Evolutionary conservation across 768 basidiomycete genomes (phyloP).

Genomic region (Artomyces pyxidatus): DNA sequence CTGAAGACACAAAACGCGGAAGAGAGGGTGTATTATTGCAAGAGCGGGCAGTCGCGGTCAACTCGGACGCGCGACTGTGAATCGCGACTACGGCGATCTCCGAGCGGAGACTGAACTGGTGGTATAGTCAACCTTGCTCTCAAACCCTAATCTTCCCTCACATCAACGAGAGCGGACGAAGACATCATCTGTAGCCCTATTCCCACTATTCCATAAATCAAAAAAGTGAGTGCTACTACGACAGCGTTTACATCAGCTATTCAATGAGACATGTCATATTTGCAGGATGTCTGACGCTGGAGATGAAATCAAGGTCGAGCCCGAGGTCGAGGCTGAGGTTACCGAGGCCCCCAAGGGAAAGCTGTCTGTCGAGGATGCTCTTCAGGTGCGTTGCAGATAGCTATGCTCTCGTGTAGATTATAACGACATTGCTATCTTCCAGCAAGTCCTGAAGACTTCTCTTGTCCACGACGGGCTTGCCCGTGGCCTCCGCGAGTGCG

Average conservation of each 20-base stretch:
- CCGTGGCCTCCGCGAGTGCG: slow-evolving; percentile 93
- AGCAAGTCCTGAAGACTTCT: slow-evolving; percentile 99
- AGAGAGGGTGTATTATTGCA: too few relatives aligned
- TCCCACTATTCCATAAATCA: slow-evolving; percentile 10
- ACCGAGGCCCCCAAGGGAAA: slow-evolving; percentile 91
- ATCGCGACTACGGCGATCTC: too few relatives aligned
- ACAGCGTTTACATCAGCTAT: background rate
- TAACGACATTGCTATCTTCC: too few relatives aligned
- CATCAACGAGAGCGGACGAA: slow-evolving; percentile 97
- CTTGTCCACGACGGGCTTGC: slow-evolving; percentile 98
- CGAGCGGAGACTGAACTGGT: slow-evolving; percentile 48
- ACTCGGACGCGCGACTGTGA: too few relatives aligned
- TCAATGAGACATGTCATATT: background rate
- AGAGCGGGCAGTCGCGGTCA: too few relatives aligned
- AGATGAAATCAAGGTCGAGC: slow-evolving; percentile 85
- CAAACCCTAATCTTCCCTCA: slow-evolving; percentile 53
- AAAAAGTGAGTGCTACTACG: slow-evolving; percentile 19
- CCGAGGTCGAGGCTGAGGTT: slow-evolving; percentile 68
- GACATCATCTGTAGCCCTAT: slow-evolving; percentile 44
- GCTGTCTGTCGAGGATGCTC: slow-evolving; percentile 91
- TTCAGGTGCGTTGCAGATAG: slow-evolving; percentile 48
- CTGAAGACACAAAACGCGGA: background rate
- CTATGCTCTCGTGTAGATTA: background rate
- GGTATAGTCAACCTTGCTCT: slow-evolving; percentile 21
- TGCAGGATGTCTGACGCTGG: slow-evolving; percentile 93